A percentile compares a stretch with the other conserved stretches of the same genome.
phyloP scores from a whole-genome alignment of 2,329 filamentous ascomycete genomes.

The Aspergillus neoniger region DNA sequence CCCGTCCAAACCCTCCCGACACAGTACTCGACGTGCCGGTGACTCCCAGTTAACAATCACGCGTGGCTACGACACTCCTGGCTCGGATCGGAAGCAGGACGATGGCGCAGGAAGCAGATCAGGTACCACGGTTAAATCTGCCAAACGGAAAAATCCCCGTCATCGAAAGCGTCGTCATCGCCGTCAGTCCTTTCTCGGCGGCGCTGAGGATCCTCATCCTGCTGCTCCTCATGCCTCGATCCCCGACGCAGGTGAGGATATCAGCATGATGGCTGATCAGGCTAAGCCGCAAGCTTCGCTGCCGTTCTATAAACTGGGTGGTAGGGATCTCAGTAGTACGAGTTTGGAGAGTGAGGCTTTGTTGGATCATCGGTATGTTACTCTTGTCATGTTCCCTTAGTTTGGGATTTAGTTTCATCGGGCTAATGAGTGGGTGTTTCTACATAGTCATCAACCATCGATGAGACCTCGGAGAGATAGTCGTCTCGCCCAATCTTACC shows the following conservation, averaged over 20 bases:
- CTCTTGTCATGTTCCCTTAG: neutral
- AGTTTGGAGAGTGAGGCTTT: slow-evolving; percentile 88
- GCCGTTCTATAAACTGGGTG: slow-evolving; percentile 57
- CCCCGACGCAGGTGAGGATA: slow-evolving; percentile 34
- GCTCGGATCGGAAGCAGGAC: slow-evolving; percentile 22
- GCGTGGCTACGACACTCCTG: slow-evolving; percentile 9
- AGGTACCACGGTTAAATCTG: slow-evolving; percentile 24
- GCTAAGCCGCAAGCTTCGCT: slow-evolving; percentile 31
- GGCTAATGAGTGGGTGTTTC: slow-evolving; percentile 9
- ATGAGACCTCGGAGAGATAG: slow-evolving; percentile 66
- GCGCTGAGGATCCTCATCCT: slow-evolving; percentile 57
- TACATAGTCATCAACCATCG: slow-evolving; percentile 57
- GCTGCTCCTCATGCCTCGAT: slow-evolving; percentile 54
- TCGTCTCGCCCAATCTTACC: slow-evolving; percentile 42
- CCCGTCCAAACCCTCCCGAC: slow-evolving; percentile 4
- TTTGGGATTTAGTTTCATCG: neutral
- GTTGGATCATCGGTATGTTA: slow-evolving; percentile 75
- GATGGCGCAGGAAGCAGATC: slow-evolving; percentile 24
- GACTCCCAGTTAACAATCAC: slow-evolving; percentile 8
- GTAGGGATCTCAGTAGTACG: slow-evolving; percentile 71
- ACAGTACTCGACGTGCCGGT: slow-evolving; percentile 13
- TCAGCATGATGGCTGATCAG: slow-evolving; percentile 34
- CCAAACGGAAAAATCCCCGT: slow-evolving; percentile 65
- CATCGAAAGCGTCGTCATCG: slow-evolving; percentile 77
- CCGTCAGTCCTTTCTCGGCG: slow-evolving; percentile 75